Conservation (phyloP, 768 basidiomycete species). For the Mycena rebaudengoi region DNA sequence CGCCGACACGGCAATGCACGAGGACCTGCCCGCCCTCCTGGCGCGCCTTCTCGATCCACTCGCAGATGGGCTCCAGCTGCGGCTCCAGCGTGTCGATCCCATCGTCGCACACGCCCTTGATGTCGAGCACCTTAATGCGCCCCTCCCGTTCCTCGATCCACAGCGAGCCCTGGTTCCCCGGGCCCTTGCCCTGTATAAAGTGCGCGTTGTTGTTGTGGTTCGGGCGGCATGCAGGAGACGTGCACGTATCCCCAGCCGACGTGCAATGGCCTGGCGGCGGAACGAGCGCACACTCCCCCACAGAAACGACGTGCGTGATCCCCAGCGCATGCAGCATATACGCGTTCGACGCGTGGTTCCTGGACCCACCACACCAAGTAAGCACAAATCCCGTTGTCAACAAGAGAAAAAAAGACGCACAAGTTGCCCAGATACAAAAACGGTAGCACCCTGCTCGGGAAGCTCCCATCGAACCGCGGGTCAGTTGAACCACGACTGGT, state of each 20-base stretch:
- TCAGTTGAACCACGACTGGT: conserved; percentile 97
- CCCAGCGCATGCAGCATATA: conserved; percentile 96
- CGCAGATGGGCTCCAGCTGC: conserved; percentile 86
- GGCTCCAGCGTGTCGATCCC: conserved; percentile 95
- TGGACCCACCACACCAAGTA: conserved; percentile 38
- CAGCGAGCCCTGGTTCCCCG: conserved; percentile 72
- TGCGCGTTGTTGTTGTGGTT: conserved; percentile 43
- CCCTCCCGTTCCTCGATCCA: conserved; percentile 92
- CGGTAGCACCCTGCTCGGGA: conserved; percentile 92
- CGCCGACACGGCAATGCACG: conserved; percentile 99
- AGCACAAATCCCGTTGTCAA: neutral
- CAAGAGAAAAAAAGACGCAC: conserved; percentile 58
- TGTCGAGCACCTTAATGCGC: conserved; percentile 89
- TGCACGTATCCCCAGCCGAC: conserved; percentile 23
- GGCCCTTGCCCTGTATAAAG: conserved; percentile 53
- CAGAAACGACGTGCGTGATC: conserved; percentile 96
- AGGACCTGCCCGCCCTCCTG: conserved; percentile 87
- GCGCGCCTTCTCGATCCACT: conserved; percentile 92
- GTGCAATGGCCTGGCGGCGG: conserved; percentile 68
- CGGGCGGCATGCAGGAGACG: conserved; percentile 31
- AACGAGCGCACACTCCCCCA: conserved; percentile 92
- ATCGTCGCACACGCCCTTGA: conserved; percentile 94
- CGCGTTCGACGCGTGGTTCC: conserved; percentile 93
- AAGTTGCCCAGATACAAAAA: conserved; percentile 95
- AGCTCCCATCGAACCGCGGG: conserved; percentile 91